These are phyloP conservation scores for Salix exigua DNA, from an alignment of 345 rosid genomes.

Conservation along the genomic window DNA sequence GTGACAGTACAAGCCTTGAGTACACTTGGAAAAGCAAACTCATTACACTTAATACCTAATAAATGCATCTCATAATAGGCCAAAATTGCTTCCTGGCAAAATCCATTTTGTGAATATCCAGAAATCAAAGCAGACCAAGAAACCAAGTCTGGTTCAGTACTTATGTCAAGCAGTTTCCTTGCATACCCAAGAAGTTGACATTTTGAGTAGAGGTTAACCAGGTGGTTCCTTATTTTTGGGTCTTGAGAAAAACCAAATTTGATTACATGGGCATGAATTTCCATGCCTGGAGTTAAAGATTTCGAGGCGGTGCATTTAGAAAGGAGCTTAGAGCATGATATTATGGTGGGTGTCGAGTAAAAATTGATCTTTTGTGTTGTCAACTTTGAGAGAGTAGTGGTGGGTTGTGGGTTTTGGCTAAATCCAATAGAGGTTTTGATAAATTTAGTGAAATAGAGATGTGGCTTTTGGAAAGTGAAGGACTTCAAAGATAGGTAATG, in stretches of 20 bases:
- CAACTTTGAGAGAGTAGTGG: neutral
- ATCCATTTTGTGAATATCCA: constrained; percentile 49
- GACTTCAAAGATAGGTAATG: constrained; percentile 20
- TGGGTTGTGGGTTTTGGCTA: constrained; percentile 10
- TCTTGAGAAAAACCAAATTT: constrained; percentile 27
- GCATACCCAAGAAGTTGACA: constrained; percentile 40
- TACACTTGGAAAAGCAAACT: constrained; percentile 56
- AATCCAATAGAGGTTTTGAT: constrained; percentile 10
- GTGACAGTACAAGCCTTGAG: constrained; percentile 50
- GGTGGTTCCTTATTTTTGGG: constrained; percentile 29
- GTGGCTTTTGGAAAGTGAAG: constrained; percentile 7
- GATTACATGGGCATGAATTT: constrained; percentile 43
- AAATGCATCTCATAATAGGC: constrained; percentile 41
- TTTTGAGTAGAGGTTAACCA: constrained; percentile 37
- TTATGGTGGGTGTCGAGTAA: constrained; percentile 3
- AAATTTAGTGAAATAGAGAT: neutral
- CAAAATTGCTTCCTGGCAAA: constrained; percentile 36
- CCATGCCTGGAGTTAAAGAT: constrained; percentile 31
- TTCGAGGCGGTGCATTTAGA: constrained; percentile 42
- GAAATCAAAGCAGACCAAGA: constrained; percentile 71
- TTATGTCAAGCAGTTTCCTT: constrained; percentile 47
- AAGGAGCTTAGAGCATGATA: constrained; percentile 33
- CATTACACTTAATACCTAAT: constrained; percentile 50
- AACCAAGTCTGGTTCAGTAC: constrained; percentile 51
- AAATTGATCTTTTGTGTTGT: neutral